phyloP scores from a whole-genome alignment of 2,329 filamentous ascomycete genomes.

The Calonectria ilicicola region DNA sequence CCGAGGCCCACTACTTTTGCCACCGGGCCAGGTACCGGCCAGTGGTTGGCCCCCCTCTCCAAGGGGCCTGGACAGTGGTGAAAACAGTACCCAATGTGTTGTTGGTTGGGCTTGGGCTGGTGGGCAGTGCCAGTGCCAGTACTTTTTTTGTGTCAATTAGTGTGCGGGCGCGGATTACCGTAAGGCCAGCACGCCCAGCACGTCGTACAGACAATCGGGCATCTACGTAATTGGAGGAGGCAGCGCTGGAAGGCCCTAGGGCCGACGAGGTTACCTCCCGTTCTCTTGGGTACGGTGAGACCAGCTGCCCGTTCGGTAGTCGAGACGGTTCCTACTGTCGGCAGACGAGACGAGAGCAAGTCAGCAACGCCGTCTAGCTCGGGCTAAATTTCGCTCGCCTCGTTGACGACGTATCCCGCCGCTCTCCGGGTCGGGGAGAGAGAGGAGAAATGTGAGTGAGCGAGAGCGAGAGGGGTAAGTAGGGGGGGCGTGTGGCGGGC shows the following conservation, averaged over 20 bases:
- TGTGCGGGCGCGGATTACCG: background rate
- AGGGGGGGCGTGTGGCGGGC: background rate
- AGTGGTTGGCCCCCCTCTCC: background rate
- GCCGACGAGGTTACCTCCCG: slow-evolving; percentile 3
- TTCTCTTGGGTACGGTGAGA: slow-evolving; percentile 1
- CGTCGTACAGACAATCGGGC: slow-evolving; percentile 3
- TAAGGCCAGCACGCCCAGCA: slow-evolving; percentile 15
- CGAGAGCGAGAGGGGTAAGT: background rate
- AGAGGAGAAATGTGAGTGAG: background rate
- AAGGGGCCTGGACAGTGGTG: background rate
- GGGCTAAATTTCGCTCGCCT: slow-evolving; percentile 24
- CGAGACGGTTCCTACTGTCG: slow-evolving; percentile 9
- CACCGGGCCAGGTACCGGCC: slow-evolving; percentile 37
- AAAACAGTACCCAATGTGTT: background rate
- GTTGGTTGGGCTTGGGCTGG: slow-evolving; percentile 13
- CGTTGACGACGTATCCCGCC: slow-evolving; percentile 3
- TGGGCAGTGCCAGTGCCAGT: background rate
- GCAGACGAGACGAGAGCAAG: slow-evolving; percentile 2
- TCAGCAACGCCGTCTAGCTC: slow-evolving; percentile 12
- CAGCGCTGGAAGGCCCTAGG: slow-evolving; percentile 4
- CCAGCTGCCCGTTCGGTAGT: background rate
- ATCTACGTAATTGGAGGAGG: slow-evolving; percentile 5
- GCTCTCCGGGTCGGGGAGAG: background rate
- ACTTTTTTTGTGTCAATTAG: background rate
- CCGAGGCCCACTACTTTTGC: slow-evolving; percentile 31